phyloP scores from a whole-genome alignment of 2,329 filamentous ascomycete species.

The Chrysoporthe puriensis region DNA sequence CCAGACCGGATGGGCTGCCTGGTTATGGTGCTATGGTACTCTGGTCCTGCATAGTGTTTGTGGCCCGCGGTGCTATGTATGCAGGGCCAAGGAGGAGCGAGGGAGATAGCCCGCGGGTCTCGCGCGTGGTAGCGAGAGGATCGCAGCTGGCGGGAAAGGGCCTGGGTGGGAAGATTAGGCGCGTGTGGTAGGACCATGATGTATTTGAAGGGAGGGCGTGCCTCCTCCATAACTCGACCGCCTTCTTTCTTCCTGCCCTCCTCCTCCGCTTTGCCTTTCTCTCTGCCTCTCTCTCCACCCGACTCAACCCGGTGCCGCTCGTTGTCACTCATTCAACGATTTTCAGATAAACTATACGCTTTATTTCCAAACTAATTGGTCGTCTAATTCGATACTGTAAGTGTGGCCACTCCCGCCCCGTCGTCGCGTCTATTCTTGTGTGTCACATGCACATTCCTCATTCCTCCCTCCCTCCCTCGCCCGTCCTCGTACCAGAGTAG shows the following conservation, averaged over 20 bases:
- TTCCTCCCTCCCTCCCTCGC: background rate
- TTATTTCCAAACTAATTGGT: background rate
- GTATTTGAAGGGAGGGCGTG: conserved; percentile 22
- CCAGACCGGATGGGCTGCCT: background rate
- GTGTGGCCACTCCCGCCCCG: background rate
- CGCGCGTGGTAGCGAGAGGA: background rate
- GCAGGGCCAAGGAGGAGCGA: background rate
- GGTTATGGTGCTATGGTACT: background rate
- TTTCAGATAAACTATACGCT: background rate
- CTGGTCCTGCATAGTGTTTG: too few species aligned
- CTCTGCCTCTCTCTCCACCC: background rate
- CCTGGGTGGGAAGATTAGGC: background rate
- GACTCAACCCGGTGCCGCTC: conserved; percentile 14
- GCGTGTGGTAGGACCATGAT: background rate
- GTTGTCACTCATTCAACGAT: conserved; percentile 23
- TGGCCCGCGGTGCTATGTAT: background rate
- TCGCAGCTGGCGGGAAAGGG: background rate
- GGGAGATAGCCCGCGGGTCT: background rate
- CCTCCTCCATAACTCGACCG: conserved; percentile 1
- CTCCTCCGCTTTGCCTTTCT: background rate
- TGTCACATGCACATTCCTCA: conserved; percentile 12
- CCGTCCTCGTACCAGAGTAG: background rate
- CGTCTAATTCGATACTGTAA: conserved; percentile 19
- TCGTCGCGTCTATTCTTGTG: conserved; percentile 7
- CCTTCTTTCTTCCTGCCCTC: background rate